Evolutionary conservation across 352 stramenopile genomes (phyloP), one percentile per base, ranked within the genome.

Genomic region (Phytophthora pini): DNA sequence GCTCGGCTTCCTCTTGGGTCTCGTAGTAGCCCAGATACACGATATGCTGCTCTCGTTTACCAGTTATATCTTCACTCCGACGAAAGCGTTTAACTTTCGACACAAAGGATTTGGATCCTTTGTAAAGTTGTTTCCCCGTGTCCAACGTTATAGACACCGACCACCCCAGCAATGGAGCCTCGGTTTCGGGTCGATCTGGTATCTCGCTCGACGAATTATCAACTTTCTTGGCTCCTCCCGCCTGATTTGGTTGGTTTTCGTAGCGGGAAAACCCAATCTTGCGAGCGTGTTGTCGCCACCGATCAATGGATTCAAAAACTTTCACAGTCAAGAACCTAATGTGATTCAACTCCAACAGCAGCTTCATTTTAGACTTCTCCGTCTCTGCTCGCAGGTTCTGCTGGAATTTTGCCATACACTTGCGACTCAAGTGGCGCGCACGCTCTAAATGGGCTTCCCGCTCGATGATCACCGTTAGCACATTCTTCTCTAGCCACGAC

Each of bases 51-150:
- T 94, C 87, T 52, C 70, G 67, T 58, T 80, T 80, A 1, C 84
- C 84, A 12, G 46, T 65, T 0, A 80, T 55, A 47, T 93, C 86
- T 60, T 82, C 77, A 26, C 79, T 70, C 0, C 84, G 81, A 40
- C 84, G 86, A 31, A 89, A 94, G 3, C 82, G 80, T 36, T 92
- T 94, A 24, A 89, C 70, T 44, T 84, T 87, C 2, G 87, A 90
- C 8, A 80, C 61, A 36, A 93, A 93, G 2, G 79, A 76, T 26
- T 85, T 89, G 1, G 87, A 92, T 12, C 82, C 77, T 38, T 88
- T 90, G 60, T 82, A 93, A 1, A 93, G 67, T 11, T 87, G 70
- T 7, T 77, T 76, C 2, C 81, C 87, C 0, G 87, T 93, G 1
- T 79, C 68, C 10, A 94, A 54, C 0, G 84, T 90, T 59, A 94